Evolutionary conservation across 768 basidiomycete species (phyloP).

Genomic region (Boletus sp.): DNA sequence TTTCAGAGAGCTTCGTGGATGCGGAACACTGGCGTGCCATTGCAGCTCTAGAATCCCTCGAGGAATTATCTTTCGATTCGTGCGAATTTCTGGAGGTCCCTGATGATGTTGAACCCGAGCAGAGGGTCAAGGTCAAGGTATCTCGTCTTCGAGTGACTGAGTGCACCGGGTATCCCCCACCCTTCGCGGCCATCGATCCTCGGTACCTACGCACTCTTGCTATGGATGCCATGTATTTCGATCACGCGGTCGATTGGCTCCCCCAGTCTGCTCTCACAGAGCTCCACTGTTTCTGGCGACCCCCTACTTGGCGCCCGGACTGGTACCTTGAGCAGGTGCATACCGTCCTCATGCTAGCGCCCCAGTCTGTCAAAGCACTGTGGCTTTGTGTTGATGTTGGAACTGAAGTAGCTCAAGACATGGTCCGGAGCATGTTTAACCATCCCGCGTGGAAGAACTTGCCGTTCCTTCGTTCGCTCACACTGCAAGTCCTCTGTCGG

Average conservation of each 20-base stretch:
- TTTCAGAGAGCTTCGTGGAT: slow-evolving; percentile 9
- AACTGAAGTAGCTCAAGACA: not conserved
- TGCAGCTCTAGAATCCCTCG: slow-evolving; percentile 9
- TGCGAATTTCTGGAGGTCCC: slow-evolving; percentile 2
- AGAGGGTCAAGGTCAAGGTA: slow-evolving; percentile 3
- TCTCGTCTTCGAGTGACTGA: not conserved
- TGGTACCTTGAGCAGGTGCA: too few species aligned
- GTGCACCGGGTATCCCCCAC: not conserved
- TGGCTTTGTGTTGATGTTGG: not conserved
- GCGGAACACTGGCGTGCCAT: slow-evolving; percentile 15
- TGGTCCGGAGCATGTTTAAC: not conserved
- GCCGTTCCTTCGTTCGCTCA: slow-evolving; percentile 9
- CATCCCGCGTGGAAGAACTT: not conserved
- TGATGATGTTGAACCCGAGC: not conserved
- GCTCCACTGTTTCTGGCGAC: too few species aligned
- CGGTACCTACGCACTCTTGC: not conserved
- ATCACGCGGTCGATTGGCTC: too few species aligned
- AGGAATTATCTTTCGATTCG: slow-evolving; percentile 8
- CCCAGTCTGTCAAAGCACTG: not conserved
- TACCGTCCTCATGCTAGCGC: not conserved
- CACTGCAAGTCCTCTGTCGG: not conserved
- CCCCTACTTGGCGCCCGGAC: too few species aligned
- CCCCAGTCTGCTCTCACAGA: not conserved
- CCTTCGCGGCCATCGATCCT: not conserved
- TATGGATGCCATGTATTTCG: too few species aligned